A percentile compares a stretch with the other conserved stretches of the same genome.
Conservation (phyloP, 75 land plant genomes). For the Pinus taeda region DNA sequence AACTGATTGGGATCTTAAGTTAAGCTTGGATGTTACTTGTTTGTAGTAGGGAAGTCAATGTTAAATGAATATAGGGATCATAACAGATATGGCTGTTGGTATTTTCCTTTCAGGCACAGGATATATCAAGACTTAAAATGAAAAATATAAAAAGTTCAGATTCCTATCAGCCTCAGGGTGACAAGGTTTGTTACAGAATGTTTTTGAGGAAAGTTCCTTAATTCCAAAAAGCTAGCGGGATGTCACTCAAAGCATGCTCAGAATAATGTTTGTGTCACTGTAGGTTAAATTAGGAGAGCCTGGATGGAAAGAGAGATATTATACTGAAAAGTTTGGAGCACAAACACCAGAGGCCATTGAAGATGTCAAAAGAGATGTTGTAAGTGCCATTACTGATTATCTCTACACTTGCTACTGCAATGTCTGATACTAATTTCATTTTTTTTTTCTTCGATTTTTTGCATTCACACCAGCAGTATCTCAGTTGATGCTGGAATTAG, state of each 20-base stretch:
- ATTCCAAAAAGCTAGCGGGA: neutral
- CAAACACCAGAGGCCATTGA: slow-evolving; percentile 48
- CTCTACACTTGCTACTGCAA: neutral
- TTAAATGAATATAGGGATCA: neutral
- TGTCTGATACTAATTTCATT: neutral
- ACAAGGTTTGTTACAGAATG: slow-evolving; percentile 13
- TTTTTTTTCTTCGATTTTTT: neutral
- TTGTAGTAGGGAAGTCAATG: neutral
- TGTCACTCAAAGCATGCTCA: neutral
- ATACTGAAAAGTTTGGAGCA: slow-evolving; percentile 74
- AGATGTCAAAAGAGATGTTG: slow-evolving; percentile 58
- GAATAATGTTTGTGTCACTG: slow-evolving; percentile 5
- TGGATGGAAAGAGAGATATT: slow-evolving; percentile 95
- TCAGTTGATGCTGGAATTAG: neutral
- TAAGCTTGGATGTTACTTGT: neutral
- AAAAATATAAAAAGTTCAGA: slow-evolving; percentile 8
- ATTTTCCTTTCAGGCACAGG: slow-evolving; percentile 8
- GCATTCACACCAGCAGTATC: neutral
- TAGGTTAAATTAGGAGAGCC: slow-evolving; percentile 89
- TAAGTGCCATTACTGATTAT: slow-evolving; percentile 24
- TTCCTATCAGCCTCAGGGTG: neutral
- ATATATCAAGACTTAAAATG: slow-evolving; percentile 6
- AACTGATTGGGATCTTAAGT: neutral
- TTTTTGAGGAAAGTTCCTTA: neutral
- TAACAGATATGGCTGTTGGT: neutral